A percentile compares a stretch with the other conserved stretches of the same genome.
phyloP scores from a whole-genome alignment of 345 rosid genomes.

The Kernera saxatilis region DNA sequence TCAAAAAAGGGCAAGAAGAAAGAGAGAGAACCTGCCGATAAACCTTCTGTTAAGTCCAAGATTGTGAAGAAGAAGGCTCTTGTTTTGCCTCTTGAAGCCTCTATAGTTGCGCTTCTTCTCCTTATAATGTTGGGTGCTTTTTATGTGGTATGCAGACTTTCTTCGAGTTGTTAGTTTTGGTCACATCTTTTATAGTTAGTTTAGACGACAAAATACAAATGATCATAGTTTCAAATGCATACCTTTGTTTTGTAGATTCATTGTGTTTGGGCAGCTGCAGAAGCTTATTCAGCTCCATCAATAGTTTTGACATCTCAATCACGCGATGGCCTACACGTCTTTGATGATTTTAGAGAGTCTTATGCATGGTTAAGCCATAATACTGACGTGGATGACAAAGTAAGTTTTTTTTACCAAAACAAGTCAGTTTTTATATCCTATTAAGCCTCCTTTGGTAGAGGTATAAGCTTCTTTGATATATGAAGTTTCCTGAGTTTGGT shows the following conservation, averaged over 20 bases:
- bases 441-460: background rate
- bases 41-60: conserved; percentile 47
- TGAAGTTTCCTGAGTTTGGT: conserved; percentile 15
- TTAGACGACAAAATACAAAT: background rate
- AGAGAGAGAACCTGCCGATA: conserved; percentile 54
- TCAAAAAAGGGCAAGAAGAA: conserved; percentile 67
- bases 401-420: conserved; percentile 28
- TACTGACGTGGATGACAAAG: conserved; percentile 98
- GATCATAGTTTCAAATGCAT: background rate
- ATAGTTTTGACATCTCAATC: conserved; percentile 84
- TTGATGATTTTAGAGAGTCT: conserved; percentile 99
- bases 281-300: conserved; percentile 99
- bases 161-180: background rate
- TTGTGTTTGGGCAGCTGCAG: conserved; percentile 99
- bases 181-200: conserved; percentile 10
- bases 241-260: conserved; percentile 58
- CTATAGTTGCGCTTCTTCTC: conserved; percentile 70
- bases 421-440: background rate
- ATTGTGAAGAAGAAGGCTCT: conserved; percentile 67
- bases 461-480: conserved; percentile 12
- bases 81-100: conserved; percentile 78
- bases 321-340: conserved; percentile 80
- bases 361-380: conserved; percentile 95
- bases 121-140: conserved; percentile 89
- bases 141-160: conserved; percentile 73